Conservation (phyloP, 2,329 filamentous ascomycete species). For the Cercospora zeae-maydis region DNA sequence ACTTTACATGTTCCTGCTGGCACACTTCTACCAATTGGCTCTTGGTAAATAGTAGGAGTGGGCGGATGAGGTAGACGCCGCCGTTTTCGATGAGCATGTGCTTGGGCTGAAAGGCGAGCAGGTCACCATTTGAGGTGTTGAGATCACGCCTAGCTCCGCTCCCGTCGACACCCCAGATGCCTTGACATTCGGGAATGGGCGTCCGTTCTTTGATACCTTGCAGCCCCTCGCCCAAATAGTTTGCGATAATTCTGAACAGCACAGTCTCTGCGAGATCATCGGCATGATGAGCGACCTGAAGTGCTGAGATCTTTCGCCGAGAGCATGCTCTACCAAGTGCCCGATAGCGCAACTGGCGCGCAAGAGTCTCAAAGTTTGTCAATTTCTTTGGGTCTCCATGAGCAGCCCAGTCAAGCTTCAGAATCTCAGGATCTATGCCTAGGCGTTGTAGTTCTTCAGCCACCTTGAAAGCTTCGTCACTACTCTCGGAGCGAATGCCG, state of each 20-base stretch:
- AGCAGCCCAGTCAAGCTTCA: slow-evolving; percentile 40
- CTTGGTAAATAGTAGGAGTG: slow-evolving; percentile 69
- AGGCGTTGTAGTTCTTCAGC: slow-evolving; percentile 31
- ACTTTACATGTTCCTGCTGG: slow-evolving; percentile 60
- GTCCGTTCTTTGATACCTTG: slow-evolving; percentile 25
- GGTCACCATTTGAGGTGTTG: not conserved
- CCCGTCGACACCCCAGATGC: slow-evolving; percentile 64
- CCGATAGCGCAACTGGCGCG: slow-evolving; percentile 71
- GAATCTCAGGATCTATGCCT: slow-evolving; percentile 27
- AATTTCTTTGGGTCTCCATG: slow-evolving; percentile 42
- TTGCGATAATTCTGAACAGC: slow-evolving; percentile 68
- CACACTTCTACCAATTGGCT: slow-evolving; percentile 72
- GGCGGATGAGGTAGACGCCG: slow-evolving; percentile 65
- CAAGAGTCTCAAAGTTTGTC: slow-evolving; percentile 71
- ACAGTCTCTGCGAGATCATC: slow-evolving; percentile 92
- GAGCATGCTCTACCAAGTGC: slow-evolving; percentile 61
- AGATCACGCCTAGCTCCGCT: slow-evolving; percentile 29
- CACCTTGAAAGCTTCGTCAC: slow-evolving; percentile 53
- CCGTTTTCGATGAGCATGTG: slow-evolving; percentile 32
- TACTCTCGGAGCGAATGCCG: slow-evolving; percentile 53
- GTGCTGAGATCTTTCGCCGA: slow-evolving; percentile 49
- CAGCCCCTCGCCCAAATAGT: slow-evolving; percentile 67
- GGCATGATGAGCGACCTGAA: slow-evolving; percentile 80
- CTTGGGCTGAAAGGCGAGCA: not conserved
- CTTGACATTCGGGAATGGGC: slow-evolving; percentile 76